Conservation (phyloP, 192 early-diverging fungal species). For the Gryganskiella cystojenkinii region DNA sequence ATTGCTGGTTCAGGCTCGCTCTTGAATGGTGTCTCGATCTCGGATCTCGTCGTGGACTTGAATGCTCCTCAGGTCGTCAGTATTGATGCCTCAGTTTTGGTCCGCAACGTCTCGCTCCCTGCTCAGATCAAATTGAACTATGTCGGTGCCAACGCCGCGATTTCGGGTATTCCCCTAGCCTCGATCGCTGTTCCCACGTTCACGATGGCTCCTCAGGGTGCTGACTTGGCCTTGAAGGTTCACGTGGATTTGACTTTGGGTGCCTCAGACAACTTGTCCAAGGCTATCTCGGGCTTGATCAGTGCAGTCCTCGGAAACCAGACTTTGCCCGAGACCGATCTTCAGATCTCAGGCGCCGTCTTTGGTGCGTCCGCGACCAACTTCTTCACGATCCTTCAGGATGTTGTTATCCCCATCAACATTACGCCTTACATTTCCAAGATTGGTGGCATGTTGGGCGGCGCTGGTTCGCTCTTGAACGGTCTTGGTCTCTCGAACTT, state of each 20-base stretch:
- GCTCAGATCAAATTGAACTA: conserved; percentile 49
- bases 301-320: conserved; percentile 23
- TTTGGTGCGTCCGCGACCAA: conserved; percentile 42
- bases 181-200: conserved; percentile 30
- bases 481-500: conserved; percentile 28
- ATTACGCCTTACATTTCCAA: conserved; percentile 26
- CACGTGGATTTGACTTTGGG: conserved; percentile 16
- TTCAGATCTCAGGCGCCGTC: conserved; percentile 29
- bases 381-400: conserved; percentile 41
- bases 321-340: conserved; percentile 21
- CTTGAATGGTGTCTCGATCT: conserved; percentile 28
- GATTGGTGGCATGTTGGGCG: conserved; percentile 33
- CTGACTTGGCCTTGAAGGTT: conserved; percentile 30
- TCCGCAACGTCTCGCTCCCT: conserved; percentile 37
- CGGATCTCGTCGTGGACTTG: conserved; percentile 32
- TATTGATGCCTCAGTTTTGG: conserved; percentile 32
- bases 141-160: conserved; percentile 28
- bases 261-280: conserved; percentile 13
- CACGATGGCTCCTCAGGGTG: conserved; percentile 28
- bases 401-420: conserved; percentile 30
- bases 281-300: conserved; percentile 28
- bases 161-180: conserved; percentile 27
- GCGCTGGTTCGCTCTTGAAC: conserved; percentile 40
- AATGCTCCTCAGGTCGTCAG: conserved; percentile 40
- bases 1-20: conserved; percentile 20